phyloP scores from a whole-genome alignment of 2,329 filamentous ascomycete species.

The Neofusicoccum umdonicola region DNA sequence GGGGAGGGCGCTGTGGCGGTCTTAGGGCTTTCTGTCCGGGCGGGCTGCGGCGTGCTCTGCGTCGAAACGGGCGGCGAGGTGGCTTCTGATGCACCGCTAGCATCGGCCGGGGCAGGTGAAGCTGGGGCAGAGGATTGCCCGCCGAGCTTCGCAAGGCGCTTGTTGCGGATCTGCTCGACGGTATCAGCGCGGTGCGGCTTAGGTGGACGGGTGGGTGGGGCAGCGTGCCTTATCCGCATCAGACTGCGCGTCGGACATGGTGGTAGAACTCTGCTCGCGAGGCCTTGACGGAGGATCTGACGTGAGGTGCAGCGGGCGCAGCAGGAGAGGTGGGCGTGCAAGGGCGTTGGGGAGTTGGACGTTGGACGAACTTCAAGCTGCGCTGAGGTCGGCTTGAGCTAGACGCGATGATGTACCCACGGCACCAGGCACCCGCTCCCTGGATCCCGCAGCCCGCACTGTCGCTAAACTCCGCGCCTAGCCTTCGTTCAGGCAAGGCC shows the following conservation, averaged over 20 bases:
- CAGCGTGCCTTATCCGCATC: constrained; percentile 48
- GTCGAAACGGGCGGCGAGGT: constrained; percentile 10
- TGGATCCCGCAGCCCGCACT: constrained; percentile 4
- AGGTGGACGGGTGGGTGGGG: constrained; percentile 17
- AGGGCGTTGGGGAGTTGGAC: neutral
- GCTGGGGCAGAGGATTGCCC: constrained; percentile 27
- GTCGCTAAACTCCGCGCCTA: constrained; percentile 16
- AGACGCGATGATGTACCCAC: constrained; percentile 12
- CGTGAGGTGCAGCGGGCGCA: constrained; percentile 27
- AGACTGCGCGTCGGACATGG: constrained; percentile 36
- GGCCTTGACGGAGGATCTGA: constrained; percentile 15
- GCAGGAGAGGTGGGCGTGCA: neutral
- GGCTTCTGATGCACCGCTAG: constrained; percentile 19
- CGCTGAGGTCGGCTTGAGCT: neutral
- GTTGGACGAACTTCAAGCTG: neutral
- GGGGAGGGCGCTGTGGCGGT: constrained; percentile 24
- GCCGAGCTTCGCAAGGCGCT: constrained; percentile 64
- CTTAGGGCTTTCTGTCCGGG: constrained; percentile 1
- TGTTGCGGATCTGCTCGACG: constrained; percentile 59
- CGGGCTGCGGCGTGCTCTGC: constrained; percentile 15
- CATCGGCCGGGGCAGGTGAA: constrained; percentile 20
- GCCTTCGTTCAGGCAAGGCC: neutral
- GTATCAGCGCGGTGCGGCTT: constrained; percentile 26
- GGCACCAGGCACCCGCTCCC: constrained; percentile 10
- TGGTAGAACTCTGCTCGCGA: neutral